Percentiles rank a stretch among this genome's conserved stretches.
These are phyloP conservation scores for Psilocybe mexicana DNA, from an alignment of 1,284 basidiomycete genomes.

Conservation along the genomic window DNA sequence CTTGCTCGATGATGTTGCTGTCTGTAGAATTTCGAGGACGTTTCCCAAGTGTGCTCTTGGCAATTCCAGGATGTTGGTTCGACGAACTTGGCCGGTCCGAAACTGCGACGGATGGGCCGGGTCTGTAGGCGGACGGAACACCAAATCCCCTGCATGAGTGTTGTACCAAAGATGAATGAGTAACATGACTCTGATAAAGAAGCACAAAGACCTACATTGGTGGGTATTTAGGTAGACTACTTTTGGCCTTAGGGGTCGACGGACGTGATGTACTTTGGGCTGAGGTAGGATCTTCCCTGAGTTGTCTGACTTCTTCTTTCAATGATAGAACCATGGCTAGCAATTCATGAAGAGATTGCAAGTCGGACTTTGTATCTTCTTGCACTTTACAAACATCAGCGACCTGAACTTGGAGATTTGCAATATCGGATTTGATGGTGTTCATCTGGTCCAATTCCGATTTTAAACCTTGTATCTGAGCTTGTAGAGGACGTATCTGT, in stretches of 20 bases:
- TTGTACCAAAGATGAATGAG: not conserved
- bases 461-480: constrained; percentile 46
- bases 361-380: constrained; percentile 40
- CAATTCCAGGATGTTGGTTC: constrained; percentile 38
- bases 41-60: constrained; percentile 56
- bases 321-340: constrained; percentile 33
- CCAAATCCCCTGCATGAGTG: constrained; percentile 21
- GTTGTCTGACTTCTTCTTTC: constrained; percentile 36
- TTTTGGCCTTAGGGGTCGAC: constrained; percentile 23
- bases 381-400: constrained; percentile 35
- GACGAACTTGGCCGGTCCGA: constrained; percentile 2
- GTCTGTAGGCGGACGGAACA: constrained; percentile 18
- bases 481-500: constrained; percentile 56
- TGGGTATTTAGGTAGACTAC: constrained; percentile 9
- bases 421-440: constrained; percentile 36
- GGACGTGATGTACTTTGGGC: constrained; percentile 26
- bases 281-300: constrained; percentile 25
- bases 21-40: constrained; percentile 52
- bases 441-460: constrained; percentile 44
- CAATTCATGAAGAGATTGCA: constrained; percentile 42
- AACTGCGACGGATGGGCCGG: not conserved
- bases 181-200: not conserved
- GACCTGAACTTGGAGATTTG: constrained; percentile 35
- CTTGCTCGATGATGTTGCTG: constrained; percentile 42
- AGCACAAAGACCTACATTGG: constrained; percentile 15